phyloP scores from a whole-genome alignment of 371 early-diverging fungal species.

The Choanephora cucurbitarum region DNA sequence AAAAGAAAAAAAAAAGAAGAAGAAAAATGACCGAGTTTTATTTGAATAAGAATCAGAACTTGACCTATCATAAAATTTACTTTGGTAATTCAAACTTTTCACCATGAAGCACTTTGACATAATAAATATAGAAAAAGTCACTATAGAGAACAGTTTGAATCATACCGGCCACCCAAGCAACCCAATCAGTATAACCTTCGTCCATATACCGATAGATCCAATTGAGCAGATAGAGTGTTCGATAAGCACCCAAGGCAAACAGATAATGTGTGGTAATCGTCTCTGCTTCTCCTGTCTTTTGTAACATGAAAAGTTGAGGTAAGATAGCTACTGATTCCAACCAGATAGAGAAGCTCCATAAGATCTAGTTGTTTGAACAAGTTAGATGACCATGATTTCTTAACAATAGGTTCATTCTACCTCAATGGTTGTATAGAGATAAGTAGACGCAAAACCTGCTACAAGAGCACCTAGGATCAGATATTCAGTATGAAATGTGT shows the following conservation, averaged over 20 bases:
- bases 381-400: too few species aligned
- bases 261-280: constrained; percentile 98
- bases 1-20: constrained; percentile 9
- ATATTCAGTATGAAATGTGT: constrained; percentile 91
- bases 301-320: constrained; percentile 97
- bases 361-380: constrained; percentile 49
- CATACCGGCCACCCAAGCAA: constrained; percentile 85
- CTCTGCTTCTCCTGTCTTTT: constrained; percentile 97
- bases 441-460: constrained; percentile 73
- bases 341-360: constrained; percentile 97
- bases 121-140: constrained; percentile 99
- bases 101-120: constrained; percentile 84
- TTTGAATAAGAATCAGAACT: constrained; percentile 5
- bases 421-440: constrained; percentile 71
- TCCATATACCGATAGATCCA: constrained; percentile 92
- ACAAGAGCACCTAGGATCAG: constrained; percentile 71
- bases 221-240: constrained; percentile 93
- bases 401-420: too few species aligned
- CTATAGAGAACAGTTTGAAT: constrained; percentile 96
- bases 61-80: constrained; percentile 15
- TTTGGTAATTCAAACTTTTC: constrained; percentile 78
- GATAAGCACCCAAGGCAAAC: constrained; percentile 97
- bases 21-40: constrained; percentile 1
- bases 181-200: constrained; percentile 71
- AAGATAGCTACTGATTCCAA: constrained; percentile 98